phyloP scores from a whole-genome alignment of 2,329 filamentous ascomycete genomes.

The Monilinia vaccinii-corymbosi region DNA sequence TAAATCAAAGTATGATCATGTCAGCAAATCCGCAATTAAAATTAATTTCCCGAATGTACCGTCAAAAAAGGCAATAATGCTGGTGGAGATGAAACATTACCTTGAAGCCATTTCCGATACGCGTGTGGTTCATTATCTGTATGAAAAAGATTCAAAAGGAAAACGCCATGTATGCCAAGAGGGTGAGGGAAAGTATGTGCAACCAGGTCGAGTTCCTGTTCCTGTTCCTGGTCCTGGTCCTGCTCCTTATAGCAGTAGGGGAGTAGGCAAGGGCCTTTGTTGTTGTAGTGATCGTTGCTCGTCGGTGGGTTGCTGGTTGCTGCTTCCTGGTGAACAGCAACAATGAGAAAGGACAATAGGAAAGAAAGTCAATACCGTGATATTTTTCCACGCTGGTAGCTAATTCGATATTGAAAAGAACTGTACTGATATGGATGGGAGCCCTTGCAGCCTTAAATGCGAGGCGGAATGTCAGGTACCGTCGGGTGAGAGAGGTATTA shows the following conservation, averaged over 20 bases:
- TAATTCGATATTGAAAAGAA: background rate
- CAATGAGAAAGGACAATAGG: no score
- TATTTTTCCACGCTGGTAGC: no score
- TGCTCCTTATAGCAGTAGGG: no score
- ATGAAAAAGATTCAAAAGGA: slow-evolving; percentile 4
- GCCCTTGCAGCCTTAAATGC: background rate
- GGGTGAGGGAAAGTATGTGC: background rate
- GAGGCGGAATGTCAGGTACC: background rate
- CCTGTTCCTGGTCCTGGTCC: no score
- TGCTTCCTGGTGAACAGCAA: no score
- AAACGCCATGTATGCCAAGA: slow-evolving; percentile 14
- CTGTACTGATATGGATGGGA: background rate
- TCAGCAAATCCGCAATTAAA: slow-evolving; percentile 6
- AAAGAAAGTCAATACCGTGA: no score
- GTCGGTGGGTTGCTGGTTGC: no score
- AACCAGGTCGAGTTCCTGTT: no score
- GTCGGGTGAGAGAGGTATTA: background rate
- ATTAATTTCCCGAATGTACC: background rate
- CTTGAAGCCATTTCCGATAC: slow-evolving; percentile 29
- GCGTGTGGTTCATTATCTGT: slow-evolving; percentile 23
- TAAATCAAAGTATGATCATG: slow-evolving; percentile 32
- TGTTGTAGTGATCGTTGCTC: no score
- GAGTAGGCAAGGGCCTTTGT: no score
- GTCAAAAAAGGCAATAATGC: background rate
- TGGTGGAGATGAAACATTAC: slow-evolving; percentile 19